Evolutionary conservation across 2,329 filamentous ascomycete genomes (phyloP), one percentile per base, ranked within the genome.

Genomic region (Nothophaeocryptopus gaeumannii): DNA sequence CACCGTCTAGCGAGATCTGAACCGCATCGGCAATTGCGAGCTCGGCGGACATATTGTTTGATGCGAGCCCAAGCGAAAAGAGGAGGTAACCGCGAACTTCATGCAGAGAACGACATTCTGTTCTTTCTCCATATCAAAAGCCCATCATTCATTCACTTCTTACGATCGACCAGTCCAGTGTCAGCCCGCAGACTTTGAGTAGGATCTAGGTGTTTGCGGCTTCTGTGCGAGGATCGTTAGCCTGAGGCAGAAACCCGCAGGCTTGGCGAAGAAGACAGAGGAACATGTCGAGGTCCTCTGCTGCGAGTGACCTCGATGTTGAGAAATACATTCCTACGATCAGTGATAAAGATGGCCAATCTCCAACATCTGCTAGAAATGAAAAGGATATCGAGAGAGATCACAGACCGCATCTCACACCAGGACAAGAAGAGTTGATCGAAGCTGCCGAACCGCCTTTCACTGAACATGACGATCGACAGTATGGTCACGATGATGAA

Each of bases 391-490:
- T 31, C 30, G n/a, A 32, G 2, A 26, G 11, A 5, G 15, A 45
- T 2, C 4, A 5, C 29, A 9, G 30, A 5, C 9, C 15, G 11
- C 43, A 44, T 20, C 43, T 42, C 1, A 38, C 48, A 1, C 10
- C 15, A 10, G 31, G 37, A 15, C 44, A 47, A 36, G 37, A 51
- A 14, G 49, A 47, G 26, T 33, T 51, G 11, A 44, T 51, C 20
- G 51, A 53, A 32, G 46, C 46, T 15, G 38, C 46, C 5, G 51
- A 53, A 16, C 51, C 51, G 12, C 43, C 51, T 20, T 50, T 50
- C n/a, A 39, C 37, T 13, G 35, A 46, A 20, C 35, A 43, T 16
- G 41, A 45, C 11, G 42, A 47, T 5, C 33, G 29, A 31, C 39
- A 40, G 12, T 4, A 26, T 3, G 35, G 42, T 32, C 15, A 42